phyloP scores from a whole-genome alignment of 2,329 filamentous ascomycete genomes.

The Exophiala bonariae region DNA sequence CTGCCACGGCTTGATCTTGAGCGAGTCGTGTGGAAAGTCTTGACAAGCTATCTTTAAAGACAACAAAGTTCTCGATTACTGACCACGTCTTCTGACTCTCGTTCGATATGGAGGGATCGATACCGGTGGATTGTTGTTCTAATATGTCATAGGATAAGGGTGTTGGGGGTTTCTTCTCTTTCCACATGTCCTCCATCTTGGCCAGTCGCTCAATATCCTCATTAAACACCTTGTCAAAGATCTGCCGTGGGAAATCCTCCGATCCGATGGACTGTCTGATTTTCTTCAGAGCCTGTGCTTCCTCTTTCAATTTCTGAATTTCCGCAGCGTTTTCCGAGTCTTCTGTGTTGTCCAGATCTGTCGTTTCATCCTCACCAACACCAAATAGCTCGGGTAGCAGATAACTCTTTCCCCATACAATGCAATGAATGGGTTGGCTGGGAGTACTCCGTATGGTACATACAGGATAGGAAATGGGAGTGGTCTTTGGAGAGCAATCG shows the following conservation, averaged over 20 bases:
- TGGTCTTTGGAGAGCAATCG: conserved; percentile 86
- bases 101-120: conserved; percentile 55
- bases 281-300: conserved; percentile 78
- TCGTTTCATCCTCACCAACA: conserved; percentile 79
- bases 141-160: conserved; percentile 69
- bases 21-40: conserved; percentile 74
- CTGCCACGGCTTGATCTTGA: conserved; percentile 59
- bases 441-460: conserved; percentile 97
- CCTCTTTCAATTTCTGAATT: conserved; percentile 81
- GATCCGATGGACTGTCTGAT: conserved; percentile 82
- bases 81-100: conserved; percentile 79
- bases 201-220: conserved; percentile 78
- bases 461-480: conserved; percentile 89
- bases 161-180: conserved; percentile 71
- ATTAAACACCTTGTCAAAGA: conserved; percentile 92
- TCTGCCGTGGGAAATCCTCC: conserved; percentile 69
- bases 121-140: conserved; percentile 50
- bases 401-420: conserved; percentile 98
- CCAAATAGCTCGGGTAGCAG: conserved; percentile 94
- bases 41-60: conserved; percentile 79
- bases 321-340: conserved; percentile 83
- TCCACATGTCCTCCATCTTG: conserved; percentile 97
- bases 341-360: conserved; percentile 75
- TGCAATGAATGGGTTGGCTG: conserved; percentile 95
- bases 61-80: conserved; percentile 77